Percentiles rank a stretch among this genome's conserved stretches.
Evolutionary conservation across 163 green algal genomes (phyloP).

Genomic region (Chlorella variabilis): DNA sequence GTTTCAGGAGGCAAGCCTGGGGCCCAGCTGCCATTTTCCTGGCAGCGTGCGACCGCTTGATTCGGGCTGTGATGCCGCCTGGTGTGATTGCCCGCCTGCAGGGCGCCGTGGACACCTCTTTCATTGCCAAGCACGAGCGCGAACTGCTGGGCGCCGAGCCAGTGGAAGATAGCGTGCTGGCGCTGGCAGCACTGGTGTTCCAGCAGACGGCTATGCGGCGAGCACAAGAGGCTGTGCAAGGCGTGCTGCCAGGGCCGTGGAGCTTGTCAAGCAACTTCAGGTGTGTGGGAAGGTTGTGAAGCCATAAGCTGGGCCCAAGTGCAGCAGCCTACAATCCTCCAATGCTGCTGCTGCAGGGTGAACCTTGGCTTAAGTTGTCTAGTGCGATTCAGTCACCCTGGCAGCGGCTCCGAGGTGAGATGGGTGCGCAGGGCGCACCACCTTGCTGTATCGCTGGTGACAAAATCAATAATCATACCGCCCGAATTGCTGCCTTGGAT

Average conservation of each 20-base stretch:
- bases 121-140: constrained; percentile 69
- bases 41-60: neutral
- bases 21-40: neutral
- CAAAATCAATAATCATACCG: too few species aligned
- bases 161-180: constrained; percentile 24
- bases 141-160: constrained; percentile 51
- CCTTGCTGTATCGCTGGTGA: neutral
- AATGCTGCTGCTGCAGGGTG: constrained; percentile 7
- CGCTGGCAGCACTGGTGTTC: constrained; percentile 58
- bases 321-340: neutral
- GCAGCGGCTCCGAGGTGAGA: constrained; percentile 3
- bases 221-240: constrained; percentile 5
- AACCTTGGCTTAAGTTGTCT: constrained; percentile 30
- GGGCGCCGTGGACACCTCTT: constrained; percentile 61
- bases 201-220: constrained; percentile 38
- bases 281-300: neutral
- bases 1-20: constrained; percentile 28
- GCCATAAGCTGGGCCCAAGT: too few species aligned
- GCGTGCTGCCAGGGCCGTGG: neutral
- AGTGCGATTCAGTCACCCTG: constrained; percentile 13
- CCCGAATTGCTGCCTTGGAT: too few species aligned
- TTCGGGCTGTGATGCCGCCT: neutral
- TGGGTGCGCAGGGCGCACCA: neutral
- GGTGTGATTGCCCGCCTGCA: neutral
- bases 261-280: neutral